phyloP scores from a whole-genome alignment of 352 stramenopile species.

The Phytopythium kandeliae region DNA sequence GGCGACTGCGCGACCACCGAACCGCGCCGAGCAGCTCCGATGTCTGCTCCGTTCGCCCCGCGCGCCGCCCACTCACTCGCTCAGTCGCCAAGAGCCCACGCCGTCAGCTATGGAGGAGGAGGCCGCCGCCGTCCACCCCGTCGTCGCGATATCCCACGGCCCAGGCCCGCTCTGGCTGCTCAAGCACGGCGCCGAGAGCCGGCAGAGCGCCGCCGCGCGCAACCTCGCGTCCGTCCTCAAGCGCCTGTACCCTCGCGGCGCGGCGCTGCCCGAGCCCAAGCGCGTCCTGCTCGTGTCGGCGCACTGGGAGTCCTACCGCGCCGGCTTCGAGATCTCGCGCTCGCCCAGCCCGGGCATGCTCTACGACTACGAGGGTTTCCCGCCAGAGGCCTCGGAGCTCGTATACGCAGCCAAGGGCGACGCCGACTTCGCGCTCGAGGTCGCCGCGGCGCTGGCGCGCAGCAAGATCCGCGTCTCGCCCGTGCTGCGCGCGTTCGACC shows the following conservation, averaged over 20 bases:
- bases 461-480: constrained; percentile 51
- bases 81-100: too few species aligned
- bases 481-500: constrained; percentile 73
- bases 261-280: constrained; percentile 33
- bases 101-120: too few species aligned
- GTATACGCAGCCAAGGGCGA: constrained; percentile 69
- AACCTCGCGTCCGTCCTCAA: constrained; percentile 46
- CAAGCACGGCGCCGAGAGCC: constrained; percentile 10
- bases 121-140: too few species aligned
- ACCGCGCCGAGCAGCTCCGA: too few species aligned
- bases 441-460: constrained; percentile 46
- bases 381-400: constrained; percentile 72
- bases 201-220: constrained; percentile 25
- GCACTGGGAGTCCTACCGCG: constrained; percentile 71
- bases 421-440: constrained; percentile 53
- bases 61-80: too few species aligned
- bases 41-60: too few species aligned
- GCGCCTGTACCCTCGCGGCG: constrained; percentile 32
- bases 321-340: constrained; percentile 51
- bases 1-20: too few species aligned
- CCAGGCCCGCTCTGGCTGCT: constrained; percentile 60
- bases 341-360: constrained; percentile 52
- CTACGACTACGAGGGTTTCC: constrained; percentile 90
- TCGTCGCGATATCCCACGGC: constrained; percentile 54
- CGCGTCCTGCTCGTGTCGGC: constrained; percentile 81